Evolutionary conservation across 805 yeast species (phyloP).

Genomic region (Vanderwaltozyma tropicalis): DNA sequence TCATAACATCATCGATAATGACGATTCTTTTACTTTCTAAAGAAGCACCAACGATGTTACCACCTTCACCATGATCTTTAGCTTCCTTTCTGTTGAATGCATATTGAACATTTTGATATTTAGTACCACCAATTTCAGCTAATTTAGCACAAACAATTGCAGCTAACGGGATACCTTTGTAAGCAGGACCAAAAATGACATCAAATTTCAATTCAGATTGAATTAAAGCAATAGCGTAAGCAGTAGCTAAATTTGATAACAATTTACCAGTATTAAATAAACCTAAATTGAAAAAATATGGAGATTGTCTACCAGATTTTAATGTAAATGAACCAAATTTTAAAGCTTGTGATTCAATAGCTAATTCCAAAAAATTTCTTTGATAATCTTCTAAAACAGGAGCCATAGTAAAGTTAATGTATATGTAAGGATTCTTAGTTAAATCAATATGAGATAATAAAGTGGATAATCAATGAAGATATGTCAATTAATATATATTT

Average conservation of each 20-base stretch:
- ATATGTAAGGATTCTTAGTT: background rate
- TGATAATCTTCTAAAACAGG: slow-evolving; percentile 37
- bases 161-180: slow-evolving; percentile 92
- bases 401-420: background rate
- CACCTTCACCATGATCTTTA: slow-evolving; percentile 98
- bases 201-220: slow-evolving; percentile 77
- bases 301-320: slow-evolving; percentile 89
- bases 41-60: slow-evolving; percentile 78
- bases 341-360: slow-evolving; percentile 72
- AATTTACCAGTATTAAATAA: slow-evolving; percentile 71
- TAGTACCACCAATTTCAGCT: slow-evolving; percentile 79
- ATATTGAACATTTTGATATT: slow-evolving; percentile 64
- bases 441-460: no score
- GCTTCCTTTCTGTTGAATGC: slow-evolving; percentile 95
- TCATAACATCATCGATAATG: slow-evolving; percentile 94
- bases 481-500: no score
- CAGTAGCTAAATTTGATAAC: slow-evolving; percentile 69
- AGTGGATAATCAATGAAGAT: no score
- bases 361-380: slow-evolving; percentile 64
- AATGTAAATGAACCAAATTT: slow-evolving; percentile 82
- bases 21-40: slow-evolving; percentile 63
- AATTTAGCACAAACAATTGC: slow-evolving; percentile 88
- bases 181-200: slow-evolving; percentile 92
- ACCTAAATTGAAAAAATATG: slow-evolving; percentile 94
- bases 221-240: slow-evolving; percentile 84